Percentiles rank a stretch among this genome's conserved stretches.
phyloP scores from a whole-genome alignment of 2,329 filamentous ascomycete genomes.

The Fusarium sp. region DNA sequence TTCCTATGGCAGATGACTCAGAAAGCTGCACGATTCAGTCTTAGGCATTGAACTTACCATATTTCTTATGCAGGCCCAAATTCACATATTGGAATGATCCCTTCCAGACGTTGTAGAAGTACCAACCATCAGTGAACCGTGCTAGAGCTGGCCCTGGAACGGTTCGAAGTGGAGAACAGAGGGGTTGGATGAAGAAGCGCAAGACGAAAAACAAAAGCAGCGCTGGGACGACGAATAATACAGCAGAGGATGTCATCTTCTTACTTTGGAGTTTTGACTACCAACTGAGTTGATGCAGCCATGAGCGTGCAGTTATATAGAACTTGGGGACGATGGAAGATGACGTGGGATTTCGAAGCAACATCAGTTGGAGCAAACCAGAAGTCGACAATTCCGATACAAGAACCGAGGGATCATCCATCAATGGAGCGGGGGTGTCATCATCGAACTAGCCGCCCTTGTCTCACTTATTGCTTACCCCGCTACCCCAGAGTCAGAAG shows the following conservation, averaged over 20 bases:
- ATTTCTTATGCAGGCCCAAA: constrained; percentile 8
- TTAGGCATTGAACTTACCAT: no score
- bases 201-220: background rate
- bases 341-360: background rate
- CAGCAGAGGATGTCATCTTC: background rate
- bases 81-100: constrained; percentile 20
- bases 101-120: constrained; percentile 13
- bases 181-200: background rate
- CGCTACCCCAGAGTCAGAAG: no score
- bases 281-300: background rate
- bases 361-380: background rate
- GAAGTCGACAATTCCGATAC: background rate
- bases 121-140: constrained; percentile 22
- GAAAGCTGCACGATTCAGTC: no score
- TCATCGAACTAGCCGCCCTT: no score
- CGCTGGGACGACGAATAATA: background rate
- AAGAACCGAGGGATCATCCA: background rate
- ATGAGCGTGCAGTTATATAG: background rate
- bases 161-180: constrained; percentile 1
- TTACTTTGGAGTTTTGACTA: no score
- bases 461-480: no score
- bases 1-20: no score
- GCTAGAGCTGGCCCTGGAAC: background rate
- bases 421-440: background rate
- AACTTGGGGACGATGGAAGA: background rate